A percentile compares a stretch with the other conserved stretches of the same genome.
phyloP scores from a whole-genome alignment of 352 stramenopile species.

The Globisporangium spiculum region DNA sequence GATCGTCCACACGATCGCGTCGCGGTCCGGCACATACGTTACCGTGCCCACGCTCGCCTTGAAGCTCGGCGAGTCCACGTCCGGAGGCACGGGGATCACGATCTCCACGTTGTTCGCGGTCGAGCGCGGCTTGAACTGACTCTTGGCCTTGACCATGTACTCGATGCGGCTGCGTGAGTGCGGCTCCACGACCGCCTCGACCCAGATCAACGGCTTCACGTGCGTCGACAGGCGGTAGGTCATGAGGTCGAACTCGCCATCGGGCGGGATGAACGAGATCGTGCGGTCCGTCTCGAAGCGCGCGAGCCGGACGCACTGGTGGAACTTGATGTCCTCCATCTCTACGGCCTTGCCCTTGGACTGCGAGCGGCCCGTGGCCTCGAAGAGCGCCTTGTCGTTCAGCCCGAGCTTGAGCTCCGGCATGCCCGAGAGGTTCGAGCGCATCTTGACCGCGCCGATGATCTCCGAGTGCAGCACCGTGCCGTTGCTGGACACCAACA shows the following conservation, averaged over 20 bases:
- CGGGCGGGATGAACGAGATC: conserved; percentile 99
- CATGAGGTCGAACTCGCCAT: conserved; percentile 99
- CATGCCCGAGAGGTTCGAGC: conserved; percentile 99
- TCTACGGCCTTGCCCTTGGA: conserved; percentile 96
- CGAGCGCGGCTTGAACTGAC: conserved; percentile 97
- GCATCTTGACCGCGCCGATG: conserved; percentile 97
- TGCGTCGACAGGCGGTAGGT: conserved; percentile 97
- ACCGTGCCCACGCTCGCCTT: conserved; percentile 97
- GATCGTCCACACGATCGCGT: conserved; percentile 99
- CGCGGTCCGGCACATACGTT: conserved; percentile 98
- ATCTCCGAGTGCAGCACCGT: conserved; percentile 99
- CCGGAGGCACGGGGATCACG: conserved; percentile 97
- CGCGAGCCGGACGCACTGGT: conserved; percentile 98
- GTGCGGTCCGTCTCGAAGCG: conserved; percentile 99
- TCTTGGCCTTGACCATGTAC: conserved; percentile 99
- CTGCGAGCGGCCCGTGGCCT: conserved; percentile 90
- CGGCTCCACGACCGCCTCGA: conserved; percentile 97
- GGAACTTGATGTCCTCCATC: conserved; percentile 99
- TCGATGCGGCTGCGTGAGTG: conserved; percentile 97
- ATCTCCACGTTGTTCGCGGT: conserved; percentile 99
- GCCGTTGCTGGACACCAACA: conserved; percentile 96
- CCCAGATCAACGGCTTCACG: conserved; percentile 99
- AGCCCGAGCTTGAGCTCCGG: conserved; percentile 99
- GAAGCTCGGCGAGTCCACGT: conserved; percentile 99
- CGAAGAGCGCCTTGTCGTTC: conserved; percentile 99